Evolutionary conservation across 495 filamentous ascomycete genomes (phyloP).

Genomic region (Bacidia gigantensis): DNA sequence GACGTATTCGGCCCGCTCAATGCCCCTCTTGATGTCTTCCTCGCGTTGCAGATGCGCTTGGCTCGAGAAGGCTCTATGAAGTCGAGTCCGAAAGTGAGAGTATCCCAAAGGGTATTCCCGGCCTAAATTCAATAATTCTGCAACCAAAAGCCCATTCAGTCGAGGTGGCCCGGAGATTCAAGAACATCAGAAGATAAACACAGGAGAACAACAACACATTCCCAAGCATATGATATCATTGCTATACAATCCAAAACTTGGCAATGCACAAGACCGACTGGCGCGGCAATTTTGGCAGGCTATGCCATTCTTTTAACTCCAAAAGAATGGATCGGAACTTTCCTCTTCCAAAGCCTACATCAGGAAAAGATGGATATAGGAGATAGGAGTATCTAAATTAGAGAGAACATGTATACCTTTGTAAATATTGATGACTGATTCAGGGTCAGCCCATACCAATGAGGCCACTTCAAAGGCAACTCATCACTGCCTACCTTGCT

Average conservation of each 20-base stretch:
- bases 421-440: slow-evolving; percentile 66
- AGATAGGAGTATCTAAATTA: too few relatives aligned
- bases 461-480: background rate
- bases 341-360: too few relatives aligned
- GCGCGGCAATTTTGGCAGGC: too few relatives aligned
- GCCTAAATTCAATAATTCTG: slow-evolving; percentile 75
- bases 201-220: too few relatives aligned
- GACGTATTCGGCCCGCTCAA: slow-evolving; percentile 71
- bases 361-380: background rate
- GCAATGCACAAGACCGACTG: too few relatives aligned
- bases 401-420: slow-evolving; percentile 46
- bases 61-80: slow-evolving; percentile 73
- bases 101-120: slow-evolving; percentile 81
- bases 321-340: too few relatives aligned
- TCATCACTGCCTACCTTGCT: background rate
- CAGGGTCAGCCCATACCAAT: background rate
- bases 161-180: too few relatives aligned
- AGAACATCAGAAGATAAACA: too few relatives aligned
- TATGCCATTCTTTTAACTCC: too few relatives aligned
- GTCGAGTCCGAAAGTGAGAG: slow-evolving; percentile 61
- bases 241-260: too few relatives aligned
- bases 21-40: slow-evolving; percentile 56
- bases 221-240: too few relatives aligned
- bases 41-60: slow-evolving; percentile 59
- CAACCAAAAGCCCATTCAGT: too few relatives aligned